These are phyloP conservation scores for Fomitopsis palustris DNA, from an alignment of 1,284 basidiomycete genomes.

Conservation along the genomic window DNA sequence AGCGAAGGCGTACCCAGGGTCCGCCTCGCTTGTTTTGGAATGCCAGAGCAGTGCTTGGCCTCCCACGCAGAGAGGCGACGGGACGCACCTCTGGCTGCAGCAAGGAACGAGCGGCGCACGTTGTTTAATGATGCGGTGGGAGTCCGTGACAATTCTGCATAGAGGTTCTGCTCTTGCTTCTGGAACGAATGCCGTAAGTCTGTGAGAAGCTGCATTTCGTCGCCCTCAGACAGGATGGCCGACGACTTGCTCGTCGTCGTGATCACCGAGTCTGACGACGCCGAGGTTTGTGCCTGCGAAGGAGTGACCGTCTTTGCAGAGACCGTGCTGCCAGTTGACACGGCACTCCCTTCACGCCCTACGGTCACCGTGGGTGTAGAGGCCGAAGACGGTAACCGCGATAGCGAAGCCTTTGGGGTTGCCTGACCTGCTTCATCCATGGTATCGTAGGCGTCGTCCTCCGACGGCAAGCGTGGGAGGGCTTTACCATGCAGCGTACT, in stretches of 20 bases:
- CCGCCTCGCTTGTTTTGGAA: conserved; percentile 14
- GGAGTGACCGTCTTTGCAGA: conserved; percentile 6
- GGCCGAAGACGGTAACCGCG: conserved; percentile 20
- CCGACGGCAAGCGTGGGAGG: conserved; percentile 54
- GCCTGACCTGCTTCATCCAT: conserved; percentile 21
- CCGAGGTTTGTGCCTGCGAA: conserved; percentile 4
- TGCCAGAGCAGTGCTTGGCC: conserved; percentile 47
- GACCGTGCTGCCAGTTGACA: conserved; percentile 7
- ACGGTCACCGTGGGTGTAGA: conserved; percentile 12
- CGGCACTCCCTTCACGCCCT: background rate
- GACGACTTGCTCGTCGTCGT: conserved; percentile 7
- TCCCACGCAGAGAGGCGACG: conserved; percentile 59
- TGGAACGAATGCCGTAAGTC: conserved; percentile 56
- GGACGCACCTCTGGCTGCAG: conserved; percentile 45
- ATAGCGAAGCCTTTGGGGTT: conserved; percentile 23
- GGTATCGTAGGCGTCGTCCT: conserved; percentile 42
- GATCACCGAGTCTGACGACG: conserved; percentile 1
- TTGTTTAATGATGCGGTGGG: conserved; percentile 53
- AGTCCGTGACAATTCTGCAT: conserved; percentile 46
- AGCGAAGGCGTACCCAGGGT: conserved; percentile 28
- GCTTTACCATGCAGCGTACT: conserved; percentile 35
- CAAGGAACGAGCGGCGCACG: conserved; percentile 53
- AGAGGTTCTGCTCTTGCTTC: conserved; percentile 53
- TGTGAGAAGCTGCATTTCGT: conserved; percentile 41
- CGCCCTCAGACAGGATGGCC: conserved; percentile 17